phyloP scores from a whole-genome alignment of 306 rosid species.

The Citrullus mucosospermus region DNA sequence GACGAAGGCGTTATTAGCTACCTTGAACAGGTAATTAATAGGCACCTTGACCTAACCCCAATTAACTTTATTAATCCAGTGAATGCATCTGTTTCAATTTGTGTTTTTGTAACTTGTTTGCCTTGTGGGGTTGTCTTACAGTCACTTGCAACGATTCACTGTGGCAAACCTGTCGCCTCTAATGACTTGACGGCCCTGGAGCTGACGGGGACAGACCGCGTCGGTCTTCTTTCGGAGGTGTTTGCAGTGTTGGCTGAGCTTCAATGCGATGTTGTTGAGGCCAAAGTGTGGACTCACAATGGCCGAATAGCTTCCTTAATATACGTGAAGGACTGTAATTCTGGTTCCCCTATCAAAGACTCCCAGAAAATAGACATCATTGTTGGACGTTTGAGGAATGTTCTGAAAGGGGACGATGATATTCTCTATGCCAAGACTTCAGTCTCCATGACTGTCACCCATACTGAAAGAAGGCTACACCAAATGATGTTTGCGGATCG shows the following conservation, averaged over 20 bases:
- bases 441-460: constrained; percentile 49
- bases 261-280: constrained; percentile 78
- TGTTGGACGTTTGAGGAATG: constrained; percentile 63
- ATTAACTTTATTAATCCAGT: not conserved
- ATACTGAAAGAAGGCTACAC: constrained; percentile 81
- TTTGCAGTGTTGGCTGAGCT: constrained; percentile 84
- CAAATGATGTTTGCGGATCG: constrained; percentile 93
- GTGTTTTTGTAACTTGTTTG: not conserved
- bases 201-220: constrained; percentile 79
- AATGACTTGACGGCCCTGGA: constrained; percentile 61
- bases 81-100: not conserved
- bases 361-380: constrained; percentile 45
- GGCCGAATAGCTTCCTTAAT: constrained; percentile 79
- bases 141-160: constrained; percentile 64
- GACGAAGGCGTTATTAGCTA: constrained; percentile 59
- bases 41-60: not conserved
- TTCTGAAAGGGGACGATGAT: constrained; percentile 75
- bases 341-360: constrained; percentile 66
- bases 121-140: constrained; percentile 9
- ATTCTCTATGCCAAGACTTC: constrained; percentile 70
- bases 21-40: constrained; percentile 67
- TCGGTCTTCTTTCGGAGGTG: constrained; percentile 85
- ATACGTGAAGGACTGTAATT: constrained; percentile 46
- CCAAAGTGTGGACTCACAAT: constrained; percentile 95
- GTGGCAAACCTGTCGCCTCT: constrained; percentile 19